Base-by-base conservation (phyloP, 179 eudicot genomes). In the Spergularia azorica region DNA sequence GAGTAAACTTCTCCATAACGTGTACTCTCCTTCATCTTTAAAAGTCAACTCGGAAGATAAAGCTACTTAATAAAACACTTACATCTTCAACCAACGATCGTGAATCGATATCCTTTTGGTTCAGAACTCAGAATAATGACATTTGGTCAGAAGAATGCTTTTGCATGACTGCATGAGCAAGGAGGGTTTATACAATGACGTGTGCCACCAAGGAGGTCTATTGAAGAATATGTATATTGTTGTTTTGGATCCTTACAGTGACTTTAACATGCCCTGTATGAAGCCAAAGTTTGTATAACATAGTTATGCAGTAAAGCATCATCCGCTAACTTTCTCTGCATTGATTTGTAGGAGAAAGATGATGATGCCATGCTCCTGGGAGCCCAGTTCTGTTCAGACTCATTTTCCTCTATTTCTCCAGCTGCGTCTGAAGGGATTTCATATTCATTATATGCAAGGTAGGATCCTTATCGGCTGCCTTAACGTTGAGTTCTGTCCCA, bases 301-400 rank as follows among this genome's bases (percentile, higher is more conserved):
- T 58, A 21, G 62, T 63, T 63, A 4, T 36, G 15, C 68, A 43
- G 71, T 46, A 67, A 3, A 69, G 32, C 2, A 18, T 69, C 41
- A 52, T 54, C 21, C 50, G 58, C 5, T 20, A 26, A 57, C 52
- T 1, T 36, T 41, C 48, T 56, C 64, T 66, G 48, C 61, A 36
- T 55, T 38, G 61, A 16, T 74, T 36, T 86, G 68, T 85, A 95
- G 98, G 97, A 95, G 84, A 87, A 89, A 84, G 97, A 95, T 81
- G 93, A 95, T 83, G 98, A 95, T 85, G 95, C 95, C 46, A 95
- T 95, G 93, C 88, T 95, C 55, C 79, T 95, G 41, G 95, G 89
- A 70, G 98, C 98, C 76, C 97, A 93, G 74, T 95, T 95, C 78
- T 95, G 92, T 82, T 81, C 91, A 20, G 98, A 95, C 84, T 86